Evolutionary conservation across 2,329 filamentous ascomycete species (phyloP), one percentile per base, ranked within the genome.

Genomic region (Aspergillus glaucus): DNA sequence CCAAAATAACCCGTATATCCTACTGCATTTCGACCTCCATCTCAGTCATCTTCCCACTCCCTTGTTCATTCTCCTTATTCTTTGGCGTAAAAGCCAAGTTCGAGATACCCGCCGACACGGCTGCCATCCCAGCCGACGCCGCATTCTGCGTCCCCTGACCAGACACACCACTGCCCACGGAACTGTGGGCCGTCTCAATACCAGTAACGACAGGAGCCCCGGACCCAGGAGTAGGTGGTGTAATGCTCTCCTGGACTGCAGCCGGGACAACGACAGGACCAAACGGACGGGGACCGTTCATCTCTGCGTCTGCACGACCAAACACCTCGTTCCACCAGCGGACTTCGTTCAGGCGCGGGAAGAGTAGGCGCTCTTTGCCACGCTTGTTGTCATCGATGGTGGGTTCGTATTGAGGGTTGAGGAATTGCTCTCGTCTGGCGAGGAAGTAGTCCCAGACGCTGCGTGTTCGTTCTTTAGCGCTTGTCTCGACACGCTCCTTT

Each of bases 401-500:
- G 0, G 81, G 76, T 47, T 94, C 85, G 63, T 92, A 98, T 28
- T 85, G 78, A 0, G 84, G 79, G 61, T 97, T 97, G 34, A 83
- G 75, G 60, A 97, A 98, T 61, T 95, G 87, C 17, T 80, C 75
- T 55, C 81, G 84, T 9, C 91, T 82, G 40, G 86, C 83, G 6
- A 97, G 74, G 68, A 98, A 97, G 65, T 97, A 96, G 57, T 93
- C 87, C 93, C 93, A 98, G 1, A 96, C 93, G 19, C 88, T 95
- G 3, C 86, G 79, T 3, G 90, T 95, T 47, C 81, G 79, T 59
- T 90, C 84, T 36, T 76, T 74, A 1, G 87, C 83, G 24, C 76
- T 78, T 19, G 81, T 79, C 40, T 93, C 86, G 14, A 81, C 74
- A 3, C 93, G 84, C 61, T 95, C 87, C 62, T 90, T 93, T 67